phyloP scores from a whole-genome alignment of 768 basidiomycete species.

The Psilocybe sp. region DNA sequence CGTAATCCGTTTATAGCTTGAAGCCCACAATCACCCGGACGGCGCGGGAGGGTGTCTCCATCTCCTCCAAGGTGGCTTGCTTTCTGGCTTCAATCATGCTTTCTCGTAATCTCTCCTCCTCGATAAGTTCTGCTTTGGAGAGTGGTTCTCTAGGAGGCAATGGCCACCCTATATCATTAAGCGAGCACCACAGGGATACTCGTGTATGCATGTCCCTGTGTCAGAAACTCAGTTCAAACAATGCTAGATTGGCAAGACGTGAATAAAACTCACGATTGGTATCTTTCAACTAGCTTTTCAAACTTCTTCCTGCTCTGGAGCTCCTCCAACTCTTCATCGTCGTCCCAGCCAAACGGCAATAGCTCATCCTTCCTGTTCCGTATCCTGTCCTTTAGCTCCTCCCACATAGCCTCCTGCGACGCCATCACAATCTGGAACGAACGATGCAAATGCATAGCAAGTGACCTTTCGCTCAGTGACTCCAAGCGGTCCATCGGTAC shows the following conservation, averaged over 20 bases:
- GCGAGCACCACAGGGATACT: slow-evolving; percentile 61
- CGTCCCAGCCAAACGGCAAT: slow-evolving; percentile 66
- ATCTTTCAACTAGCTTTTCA: slow-evolving; percentile 57
- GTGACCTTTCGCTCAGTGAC: slow-evolving; percentile 52
- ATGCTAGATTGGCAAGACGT: background rate
- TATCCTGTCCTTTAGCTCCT: slow-evolving; percentile 62
- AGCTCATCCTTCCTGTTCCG: slow-evolving; percentile 54
- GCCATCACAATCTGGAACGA: slow-evolving; percentile 62
- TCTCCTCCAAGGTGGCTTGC: slow-evolving; percentile 49
- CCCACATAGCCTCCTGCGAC: slow-evolving; percentile 77
- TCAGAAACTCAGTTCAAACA: background rate
- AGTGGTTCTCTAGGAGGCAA: slow-evolving; percentile 60
- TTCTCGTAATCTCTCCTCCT: slow-evolving; percentile 60
- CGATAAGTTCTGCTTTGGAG: slow-evolving; percentile 66
- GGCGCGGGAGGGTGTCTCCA: slow-evolving; percentile 54
- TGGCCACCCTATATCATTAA: slow-evolving; percentile 55
- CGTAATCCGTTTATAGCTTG: slow-evolving; percentile 32
- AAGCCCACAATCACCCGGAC: slow-evolving; percentile 60
- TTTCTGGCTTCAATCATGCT: slow-evolving; percentile 59
- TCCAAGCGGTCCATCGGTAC: slow-evolving; percentile 41
- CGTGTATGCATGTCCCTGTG: slow-evolving; percentile 65
- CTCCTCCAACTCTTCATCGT: slow-evolving; percentile 59
- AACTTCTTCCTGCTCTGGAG: slow-evolving; percentile 56
- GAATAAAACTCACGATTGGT: slow-evolving; percentile 46
- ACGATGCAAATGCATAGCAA: slow-evolving; percentile 69